These are phyloP conservation scores for Boletus sp. DNA, from an alignment of 1,284 basidiomycete species.

Conservation along the genomic window DNA sequence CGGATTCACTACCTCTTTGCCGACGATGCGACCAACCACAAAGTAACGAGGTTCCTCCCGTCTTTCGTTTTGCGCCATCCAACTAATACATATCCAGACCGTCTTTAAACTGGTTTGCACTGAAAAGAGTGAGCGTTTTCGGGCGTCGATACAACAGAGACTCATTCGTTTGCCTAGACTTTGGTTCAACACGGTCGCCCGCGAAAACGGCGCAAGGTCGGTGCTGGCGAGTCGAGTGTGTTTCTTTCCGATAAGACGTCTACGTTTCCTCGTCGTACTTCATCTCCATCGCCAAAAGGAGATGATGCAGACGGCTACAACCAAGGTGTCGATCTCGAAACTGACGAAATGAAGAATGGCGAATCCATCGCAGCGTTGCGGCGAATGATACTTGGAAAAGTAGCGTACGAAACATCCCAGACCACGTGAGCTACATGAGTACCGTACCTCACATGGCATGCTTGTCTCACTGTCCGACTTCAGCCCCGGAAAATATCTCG, in stretches of 20 bases:
- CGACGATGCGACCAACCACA: constrained; percentile 5
- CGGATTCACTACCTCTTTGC: constrained; percentile 7
- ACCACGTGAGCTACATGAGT: constrained; percentile 44
- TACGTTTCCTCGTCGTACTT: background rate
- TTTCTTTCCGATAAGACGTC: background rate
- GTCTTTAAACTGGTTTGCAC: constrained; percentile 56
- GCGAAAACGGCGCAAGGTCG: constrained; percentile 41
- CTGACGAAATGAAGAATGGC: constrained; percentile 44
- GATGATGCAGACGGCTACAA: background rate
- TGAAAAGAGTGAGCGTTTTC: constrained; percentile 46
- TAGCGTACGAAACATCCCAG: constrained; percentile 47
- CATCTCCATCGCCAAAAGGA: background rate
- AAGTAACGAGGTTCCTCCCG: constrained; percentile 24
- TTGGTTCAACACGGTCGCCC: constrained; percentile 16
- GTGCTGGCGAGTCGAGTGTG: constrained; percentile 5
- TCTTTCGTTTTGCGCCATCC: constrained; percentile 2
- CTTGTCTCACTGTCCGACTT: constrained; percentile 3
- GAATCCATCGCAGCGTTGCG: constrained; percentile 52
- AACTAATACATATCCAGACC: constrained; percentile 25
- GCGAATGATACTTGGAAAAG: constrained; percentile 55
- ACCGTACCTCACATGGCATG: background rate
- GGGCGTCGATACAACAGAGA: background rate
- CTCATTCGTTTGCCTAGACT: constrained; percentile 4
- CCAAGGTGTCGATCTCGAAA: constrained; percentile 30
- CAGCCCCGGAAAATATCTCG: constrained; percentile 79